Percentiles rank a stretch among this genome's conserved stretches.
Conservation (phyloP, 352 stramenopile species). For the Chrysophaeum taylorii region DNA sequence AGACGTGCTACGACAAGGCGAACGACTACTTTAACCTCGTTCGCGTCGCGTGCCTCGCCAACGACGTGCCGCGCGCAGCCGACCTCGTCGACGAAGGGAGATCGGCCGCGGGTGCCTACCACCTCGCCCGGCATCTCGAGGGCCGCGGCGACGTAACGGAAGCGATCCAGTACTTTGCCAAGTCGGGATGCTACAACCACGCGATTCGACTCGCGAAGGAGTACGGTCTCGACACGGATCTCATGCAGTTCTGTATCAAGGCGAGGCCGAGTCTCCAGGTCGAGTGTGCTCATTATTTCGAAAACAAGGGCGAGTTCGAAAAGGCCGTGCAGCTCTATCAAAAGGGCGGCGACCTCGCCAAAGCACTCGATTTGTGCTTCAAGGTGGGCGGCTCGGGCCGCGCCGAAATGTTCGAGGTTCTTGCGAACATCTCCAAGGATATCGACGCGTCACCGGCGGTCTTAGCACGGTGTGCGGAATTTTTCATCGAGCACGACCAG, state of each 20-base stretch:
- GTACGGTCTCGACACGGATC: slow-evolving; percentile 69
- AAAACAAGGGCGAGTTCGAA: slow-evolving; percentile 74
- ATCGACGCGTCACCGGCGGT: slow-evolving; percentile 34
- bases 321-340: slow-evolving; percentile 85
- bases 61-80: slow-evolving; percentile 64
- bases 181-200: slow-evolving; percentile 76
- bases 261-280: slow-evolving; percentile 68
- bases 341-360: slow-evolving; percentile 72
- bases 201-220: slow-evolving; percentile 78
- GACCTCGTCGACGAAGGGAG: slow-evolving; percentile 65
- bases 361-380: slow-evolving; percentile 84
- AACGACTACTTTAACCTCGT: slow-evolving; percentile 76
- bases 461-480: slow-evolving; percentile 74
- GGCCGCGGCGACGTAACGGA: slow-evolving; percentile 58
- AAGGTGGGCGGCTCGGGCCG: slow-evolving; percentile 37
- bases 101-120: slow-evolving; percentile 32
- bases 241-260: slow-evolving; percentile 79
- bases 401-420: slow-evolving; percentile 34
- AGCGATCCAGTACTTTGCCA: slow-evolving; percentile 78
- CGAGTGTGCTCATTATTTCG: slow-evolving; percentile 78
- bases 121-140: slow-evolving; percentile 62
- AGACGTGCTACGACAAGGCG: slow-evolving; percentile 69
- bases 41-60: slow-evolving; percentile 68
- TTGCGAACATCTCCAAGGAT: slow-evolving; percentile 32
- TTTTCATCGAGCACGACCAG: slow-evolving; percentile 76